A percentile compares a stretch with the other conserved stretches of the same genome.
These are phyloP conservation scores for Verbascum thapsus DNA, from an alignment of 257 asterid species.

Conservation along the genomic window DNA sequence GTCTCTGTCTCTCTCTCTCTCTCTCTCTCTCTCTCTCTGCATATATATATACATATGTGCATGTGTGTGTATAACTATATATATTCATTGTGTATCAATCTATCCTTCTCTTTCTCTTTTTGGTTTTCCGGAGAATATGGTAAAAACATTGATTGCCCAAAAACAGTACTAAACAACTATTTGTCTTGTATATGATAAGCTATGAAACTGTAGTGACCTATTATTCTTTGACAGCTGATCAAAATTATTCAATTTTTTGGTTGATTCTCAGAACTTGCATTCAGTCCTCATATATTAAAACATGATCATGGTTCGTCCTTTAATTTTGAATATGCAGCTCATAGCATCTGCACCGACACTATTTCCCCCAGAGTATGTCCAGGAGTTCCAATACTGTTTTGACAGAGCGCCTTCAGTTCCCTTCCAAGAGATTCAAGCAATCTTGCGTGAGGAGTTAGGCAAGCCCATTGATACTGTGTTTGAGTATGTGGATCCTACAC, in stretches of 20 bases:
- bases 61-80: no score
- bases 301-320: conserved; percentile 26
- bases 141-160: conserved; percentile 12
- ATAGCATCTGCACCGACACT: conserved; percentile 96
- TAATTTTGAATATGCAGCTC: conserved; percentile 55
- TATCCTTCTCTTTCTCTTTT: not conserved
- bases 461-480: conserved; percentile 73
- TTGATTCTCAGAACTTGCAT: not conserved
- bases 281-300: not conserved
- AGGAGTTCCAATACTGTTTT: conserved; percentile 95
- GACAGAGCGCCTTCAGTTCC: conserved; percentile 92
- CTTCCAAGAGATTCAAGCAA: conserved; percentile 70
- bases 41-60: no score
- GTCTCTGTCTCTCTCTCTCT: not conserved
- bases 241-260: not conserved
- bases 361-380: conserved; percentile 90
- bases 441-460: conserved; percentile 80
- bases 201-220: not conserved
- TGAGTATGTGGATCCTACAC: conserved; percentile 89
- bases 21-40: not conserved
- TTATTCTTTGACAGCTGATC: conserved; percentile 11
- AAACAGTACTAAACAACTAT: not conserved
- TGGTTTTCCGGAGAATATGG: not conserved
- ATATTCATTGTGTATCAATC: not conserved
- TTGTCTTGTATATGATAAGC: not conserved